Evolutionary conservation across 2,329 filamentous ascomycete genomes (phyloP).

Genomic region (Alternaria longipes): DNA sequence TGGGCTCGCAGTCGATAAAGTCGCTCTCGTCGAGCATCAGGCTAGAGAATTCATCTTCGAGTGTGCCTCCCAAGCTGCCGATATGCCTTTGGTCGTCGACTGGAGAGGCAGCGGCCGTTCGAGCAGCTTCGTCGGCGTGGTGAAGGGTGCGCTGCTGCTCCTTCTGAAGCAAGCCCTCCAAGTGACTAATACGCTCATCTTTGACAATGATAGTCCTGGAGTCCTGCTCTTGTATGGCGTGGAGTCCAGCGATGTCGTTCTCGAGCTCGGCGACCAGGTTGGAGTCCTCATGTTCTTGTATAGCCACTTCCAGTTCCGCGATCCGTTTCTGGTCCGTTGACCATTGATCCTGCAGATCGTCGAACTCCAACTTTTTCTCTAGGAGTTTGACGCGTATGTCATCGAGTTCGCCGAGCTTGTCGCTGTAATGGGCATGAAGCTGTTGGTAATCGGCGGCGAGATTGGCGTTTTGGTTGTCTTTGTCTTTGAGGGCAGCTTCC

Average conservation of each 20-base stretch:
- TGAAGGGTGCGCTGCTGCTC: conserved; percentile 20
- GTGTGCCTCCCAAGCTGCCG: conserved; percentile 18
- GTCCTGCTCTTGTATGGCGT: conserved; percentile 19
- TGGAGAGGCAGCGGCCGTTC: conserved; percentile 22
- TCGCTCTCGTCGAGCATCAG: conserved; percentile 9
- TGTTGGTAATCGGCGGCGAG: conserved; percentile 4
- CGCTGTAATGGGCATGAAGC: background rate
- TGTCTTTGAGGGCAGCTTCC: background rate
- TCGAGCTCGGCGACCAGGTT: conserved; percentile 16
- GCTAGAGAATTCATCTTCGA: conserved; percentile 27
- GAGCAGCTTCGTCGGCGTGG: conserved; percentile 18
- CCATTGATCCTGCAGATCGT: conserved; percentile 24
- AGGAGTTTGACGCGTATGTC: conserved; percentile 1
- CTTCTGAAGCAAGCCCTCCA: conserved; percentile 34
- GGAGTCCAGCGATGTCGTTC: conserved; percentile 22
- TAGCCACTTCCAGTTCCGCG: conserved; percentile 17
- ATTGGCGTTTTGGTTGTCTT: background rate
- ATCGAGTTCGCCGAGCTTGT: conserved; percentile 1
- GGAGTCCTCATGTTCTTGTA: conserved; percentile 8
- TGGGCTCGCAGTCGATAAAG: conserved; percentile 16
- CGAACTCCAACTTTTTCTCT: conserved; percentile 18
- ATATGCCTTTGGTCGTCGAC: conserved; percentile 15
- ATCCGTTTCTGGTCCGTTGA: conserved; percentile 12
- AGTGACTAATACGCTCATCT: conserved; percentile 35
- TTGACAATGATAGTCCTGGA: conserved; percentile 28